A percentile compares a stretch with the other conserved stretches of the same genome.
phyloP scores from a whole-genome alignment of 2,329 filamentous ascomycete species.

The Xylaria sp. region DNA sequence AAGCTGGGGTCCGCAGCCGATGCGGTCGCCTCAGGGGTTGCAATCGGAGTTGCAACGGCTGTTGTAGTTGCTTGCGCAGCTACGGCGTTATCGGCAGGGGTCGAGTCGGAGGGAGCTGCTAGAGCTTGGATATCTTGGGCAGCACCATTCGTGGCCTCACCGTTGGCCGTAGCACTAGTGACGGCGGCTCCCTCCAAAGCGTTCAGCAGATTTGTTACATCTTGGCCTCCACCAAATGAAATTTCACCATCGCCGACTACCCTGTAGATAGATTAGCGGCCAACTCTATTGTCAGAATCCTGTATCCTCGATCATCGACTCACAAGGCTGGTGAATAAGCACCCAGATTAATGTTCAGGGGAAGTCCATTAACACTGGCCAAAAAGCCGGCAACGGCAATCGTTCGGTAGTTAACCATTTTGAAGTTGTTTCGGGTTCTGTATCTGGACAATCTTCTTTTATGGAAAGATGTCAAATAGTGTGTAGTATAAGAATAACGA shows the following conservation, averaged over 20 bases:
- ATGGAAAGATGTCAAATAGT: slow-evolving; percentile 34
- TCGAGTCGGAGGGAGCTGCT: slow-evolving; percentile 10
- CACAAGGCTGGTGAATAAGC: slow-evolving; percentile 59
- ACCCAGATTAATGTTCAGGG: slow-evolving; percentile 58
- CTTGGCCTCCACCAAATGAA: slow-evolving; percentile 55
- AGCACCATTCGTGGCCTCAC: slow-evolving; percentile 32
- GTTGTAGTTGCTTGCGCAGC: slow-evolving; percentile 21
- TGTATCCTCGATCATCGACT: slow-evolving; percentile 30
- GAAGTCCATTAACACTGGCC: slow-evolving; percentile 51
- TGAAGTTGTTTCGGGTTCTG: slow-evolving; percentile 33
- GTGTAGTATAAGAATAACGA: slow-evolving; percentile 48
- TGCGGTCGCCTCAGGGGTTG: slow-evolving; percentile 18
- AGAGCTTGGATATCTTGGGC: slow-evolving; percentile 26
- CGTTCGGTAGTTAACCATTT: slow-evolving; percentile 54
- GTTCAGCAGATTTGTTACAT: slow-evolving; percentile 59
- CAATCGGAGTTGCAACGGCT: slow-evolving; percentile 3
- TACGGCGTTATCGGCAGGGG: slow-evolving; percentile 15
- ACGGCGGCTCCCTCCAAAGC: slow-evolving; percentile 59
- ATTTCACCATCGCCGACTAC: slow-evolving; percentile 53
- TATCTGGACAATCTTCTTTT: slow-evolving; percentile 22
- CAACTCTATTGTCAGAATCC: background rate
- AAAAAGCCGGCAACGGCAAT: slow-evolving; percentile 53
- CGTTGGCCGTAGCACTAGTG: slow-evolving; percentile 46
- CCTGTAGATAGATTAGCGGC: slow-evolving; percentile 44
- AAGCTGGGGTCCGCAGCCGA: slow-evolving; percentile 49